Conservation (phyloP, 768 basidiomycete species). For the Amanita rimosa region DNA sequence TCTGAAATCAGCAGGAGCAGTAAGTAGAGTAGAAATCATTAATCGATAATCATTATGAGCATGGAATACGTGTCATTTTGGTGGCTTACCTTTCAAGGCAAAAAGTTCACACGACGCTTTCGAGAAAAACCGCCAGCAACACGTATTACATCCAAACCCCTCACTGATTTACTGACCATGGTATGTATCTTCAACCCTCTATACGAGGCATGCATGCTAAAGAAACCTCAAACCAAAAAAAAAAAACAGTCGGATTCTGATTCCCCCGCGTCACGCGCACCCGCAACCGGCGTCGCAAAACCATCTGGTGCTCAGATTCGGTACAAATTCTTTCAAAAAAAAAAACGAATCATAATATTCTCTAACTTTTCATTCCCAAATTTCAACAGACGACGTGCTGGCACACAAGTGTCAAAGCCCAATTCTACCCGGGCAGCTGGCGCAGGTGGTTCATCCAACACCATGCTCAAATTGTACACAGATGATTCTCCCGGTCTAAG, state of each 20-base stretch:
- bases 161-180: too few species aligned
- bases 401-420: conserved; percentile 53
- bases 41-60: too few species aligned
- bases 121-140: conserved; percentile 11
- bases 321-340: conserved; percentile 27
- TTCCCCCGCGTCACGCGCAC: conserved; percentile 31
- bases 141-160: too few species aligned
- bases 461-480: conserved; percentile 98
- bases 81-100: too few species aligned
- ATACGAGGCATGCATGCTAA: neutral
- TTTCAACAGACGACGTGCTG: conserved; percentile 58
- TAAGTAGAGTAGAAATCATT: neutral
- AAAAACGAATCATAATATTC: neutral
- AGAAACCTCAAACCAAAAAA: conserved; percentile 20
- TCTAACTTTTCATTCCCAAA: neutral
- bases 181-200: conserved; percentile 15
- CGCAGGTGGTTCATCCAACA: conserved; percentile 93
- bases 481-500: conserved; percentile 95
- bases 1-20: too few species aligned
- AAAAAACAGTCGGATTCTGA: conserved; percentile 91
- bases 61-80: conserved; percentile 21
- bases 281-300: conserved; percentile 45
- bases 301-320: conserved; percentile 77
- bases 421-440: conserved; percentile 88
- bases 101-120: conserved; percentile 19